Evolutionary conservation across 2,329 filamentous ascomycete genomes (phyloP), one percentile per base, ranked within the genome.

Genomic region (Setomelanomma holmii): DNA sequence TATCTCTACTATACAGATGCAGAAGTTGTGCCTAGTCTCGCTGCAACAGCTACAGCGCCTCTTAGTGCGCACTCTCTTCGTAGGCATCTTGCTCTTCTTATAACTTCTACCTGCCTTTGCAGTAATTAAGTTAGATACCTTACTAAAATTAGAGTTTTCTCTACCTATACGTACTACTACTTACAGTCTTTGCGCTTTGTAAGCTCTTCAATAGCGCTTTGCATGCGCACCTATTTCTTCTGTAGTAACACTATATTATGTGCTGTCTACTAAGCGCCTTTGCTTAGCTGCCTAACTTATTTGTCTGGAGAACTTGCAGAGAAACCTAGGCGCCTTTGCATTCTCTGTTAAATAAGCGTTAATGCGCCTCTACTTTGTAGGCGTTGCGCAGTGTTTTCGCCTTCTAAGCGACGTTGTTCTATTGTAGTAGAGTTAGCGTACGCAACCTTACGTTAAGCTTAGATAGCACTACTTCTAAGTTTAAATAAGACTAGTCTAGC

Each of bases 401-500:
- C 36, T 52, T 49, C 39, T 40, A 60, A 10, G 38, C 17, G 39
- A 2, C 16, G 3, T 21, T 27, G 5, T 12, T 14, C 35, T 30
- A 36, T 10, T 21, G 17, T 34, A 42, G 33, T 42, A 48, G 49
- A 16, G 44, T 56, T 43, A 40, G 54, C 35, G 54, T 62, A 33
- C 40, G 49, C 16, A 64, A 35, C 50, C 55, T 34, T 16, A 64
- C 55, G 51, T 67, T 58, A 53, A 75, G 69, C 61, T 69, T 72
- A 45, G 56, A 71, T 56, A 75, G 40, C 23, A 74, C 68, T 40
- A 45, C 58, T 23, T 72, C 51, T 58, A 64, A 66, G 57, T n/a
- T 74, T 30, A 12, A 7, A 30, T 55, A 65, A 71, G 45, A 71
- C 55, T 55, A 76, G 56, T 19, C 73, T 56, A 62, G 69, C 66